Base-by-base conservation (phyloP, 257 asterid genomes). In the Anisodus acutangulus region DNA sequence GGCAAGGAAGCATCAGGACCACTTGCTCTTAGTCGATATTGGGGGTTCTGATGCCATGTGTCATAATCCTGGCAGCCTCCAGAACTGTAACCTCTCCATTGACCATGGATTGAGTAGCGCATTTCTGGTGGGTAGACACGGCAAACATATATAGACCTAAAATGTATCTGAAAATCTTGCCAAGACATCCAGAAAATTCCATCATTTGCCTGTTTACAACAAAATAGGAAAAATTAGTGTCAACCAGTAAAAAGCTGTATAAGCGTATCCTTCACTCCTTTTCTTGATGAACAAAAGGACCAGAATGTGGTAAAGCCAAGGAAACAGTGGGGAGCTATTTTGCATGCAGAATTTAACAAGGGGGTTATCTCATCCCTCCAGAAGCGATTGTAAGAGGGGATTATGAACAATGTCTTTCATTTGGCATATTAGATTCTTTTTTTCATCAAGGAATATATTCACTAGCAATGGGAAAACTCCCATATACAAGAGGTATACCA, bases 121-220 rank as follows among this genome's bases (percentile, higher is more conserved):
- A 97, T 97, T 87, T 97, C 99, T 7, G 95, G 95, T 45, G 99
- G 99, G 90, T 97, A 97, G 84, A 95, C 99, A 76, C 99, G 99
- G 68, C 99, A 97, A 17, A 97, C 95, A 67, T 97, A 97, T 88
- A 97, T 97, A 63, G 99, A 97, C 85, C 99, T 90, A 91, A 97
- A 97, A 85, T 97, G 99, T 81, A 97, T 93, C 87, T 95, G 99
- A 79, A 97, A 97, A 89, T 97, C 99, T 93, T 97, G 99, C 99
- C 99, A 97, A 57, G 99, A 97, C 99, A 97, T 97, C 99, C 99
- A 97, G 89, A 97, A 97, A 86, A 97, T 97, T 57, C 99, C 99
- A 55, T 97, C 98, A 82, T 92, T 93, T 51, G 98, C 98, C 98
- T 97, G 93, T 87, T 87, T 26, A 72, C 1, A 45, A 37, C 15